These are phyloP conservation scores for Cokeromyces recurvatus DNA, from an alignment of 371 early-diverging fungal genomes.

Conservation along the genomic window DNA sequence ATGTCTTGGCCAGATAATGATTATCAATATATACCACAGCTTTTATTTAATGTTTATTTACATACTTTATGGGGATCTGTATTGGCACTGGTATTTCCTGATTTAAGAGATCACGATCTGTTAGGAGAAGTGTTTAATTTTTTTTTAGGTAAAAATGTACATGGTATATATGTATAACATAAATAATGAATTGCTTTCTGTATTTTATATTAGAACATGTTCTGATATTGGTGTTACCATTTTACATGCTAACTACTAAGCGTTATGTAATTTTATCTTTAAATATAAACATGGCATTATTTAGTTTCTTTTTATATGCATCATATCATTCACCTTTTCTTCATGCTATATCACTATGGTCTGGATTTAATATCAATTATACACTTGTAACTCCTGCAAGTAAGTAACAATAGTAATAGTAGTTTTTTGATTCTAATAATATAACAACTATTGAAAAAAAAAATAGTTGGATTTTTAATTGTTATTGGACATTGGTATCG, in stretches of 20 bases:
- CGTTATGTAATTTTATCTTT: constrained; percentile 47
- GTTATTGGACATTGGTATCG: constrained; percentile 33
- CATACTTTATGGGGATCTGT: constrained; percentile 54
- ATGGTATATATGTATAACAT: not conserved
- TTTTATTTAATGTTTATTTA: constrained; percentile 52
- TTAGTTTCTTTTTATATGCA: constrained; percentile 54
- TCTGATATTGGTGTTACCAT: constrained; percentile 42
- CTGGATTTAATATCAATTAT: constrained; percentile 56
- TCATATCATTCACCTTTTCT: constrained; percentile 51
- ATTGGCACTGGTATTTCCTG: constrained; percentile 48
- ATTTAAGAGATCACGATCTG: constrained; percentile 50
- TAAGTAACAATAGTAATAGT: no score
- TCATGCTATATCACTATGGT: constrained; percentile 38
- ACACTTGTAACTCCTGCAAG: constrained; percentile 50
- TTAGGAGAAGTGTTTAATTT: constrained; percentile 56
- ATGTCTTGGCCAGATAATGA: constrained; percentile 44
- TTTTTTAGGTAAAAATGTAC: constrained; percentile 55
- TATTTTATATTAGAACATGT: no score
- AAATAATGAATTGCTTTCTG: no score
- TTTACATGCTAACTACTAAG: constrained; percentile 45
- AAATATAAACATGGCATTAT: constrained; percentile 42
- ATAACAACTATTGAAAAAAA: no score
- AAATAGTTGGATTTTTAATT: constrained; percentile 28
- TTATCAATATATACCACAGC: constrained; percentile 33
- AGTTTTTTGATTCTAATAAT: no score